These are phyloP conservation scores for Saccharomyces hybrid DNA, from an alignment of 1,139 yeast species.

Conservation along the genomic window DNA sequence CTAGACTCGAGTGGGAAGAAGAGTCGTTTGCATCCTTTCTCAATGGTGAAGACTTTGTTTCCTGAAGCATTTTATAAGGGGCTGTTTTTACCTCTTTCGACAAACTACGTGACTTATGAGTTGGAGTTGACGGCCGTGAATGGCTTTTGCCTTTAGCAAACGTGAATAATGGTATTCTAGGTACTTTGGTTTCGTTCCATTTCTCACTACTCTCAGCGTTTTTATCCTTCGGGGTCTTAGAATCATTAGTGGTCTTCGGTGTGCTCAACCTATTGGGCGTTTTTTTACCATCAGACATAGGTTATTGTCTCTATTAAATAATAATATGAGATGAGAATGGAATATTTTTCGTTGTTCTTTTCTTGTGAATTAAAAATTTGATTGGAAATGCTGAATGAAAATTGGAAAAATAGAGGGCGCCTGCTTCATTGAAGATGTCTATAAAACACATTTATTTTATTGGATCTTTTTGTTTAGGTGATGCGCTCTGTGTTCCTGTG, in stretches of 20 bases:
- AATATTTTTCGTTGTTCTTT: background rate
- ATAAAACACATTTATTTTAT: background rate
- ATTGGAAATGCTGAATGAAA: background rate
- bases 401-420: background rate
- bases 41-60: background rate
- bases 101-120: background rate
- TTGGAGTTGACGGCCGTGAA: background rate
- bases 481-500: background rate
- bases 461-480: background rate
- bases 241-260: background rate
- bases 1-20: background rate
- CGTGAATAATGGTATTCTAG: background rate
- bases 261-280: background rate
- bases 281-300: background rate
- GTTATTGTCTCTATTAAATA: background rate
- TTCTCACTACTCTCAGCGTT: background rate
- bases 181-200: background rate
- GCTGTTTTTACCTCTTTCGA: background rate
- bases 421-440: background rate
- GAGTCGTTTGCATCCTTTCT: background rate
- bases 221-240: background rate
- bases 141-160: background rate
- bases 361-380: background rate
- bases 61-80: background rate
- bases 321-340: background rate